phyloP scores from a whole-genome alignment of 106 monocot genomes.

The Dioscorea alata region DNA sequence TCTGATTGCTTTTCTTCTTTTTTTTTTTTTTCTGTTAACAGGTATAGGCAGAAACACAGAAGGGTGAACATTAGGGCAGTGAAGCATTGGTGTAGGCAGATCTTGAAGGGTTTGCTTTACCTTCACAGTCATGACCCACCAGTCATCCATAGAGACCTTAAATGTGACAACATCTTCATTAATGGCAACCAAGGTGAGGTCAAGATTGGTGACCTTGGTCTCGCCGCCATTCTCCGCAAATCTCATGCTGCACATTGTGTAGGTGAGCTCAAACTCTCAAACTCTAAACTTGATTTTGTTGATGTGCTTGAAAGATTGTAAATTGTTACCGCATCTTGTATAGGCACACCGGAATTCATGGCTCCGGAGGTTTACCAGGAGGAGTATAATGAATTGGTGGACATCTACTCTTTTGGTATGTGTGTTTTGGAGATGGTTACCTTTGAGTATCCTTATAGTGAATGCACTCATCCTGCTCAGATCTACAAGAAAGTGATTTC shows the following conservation, averaged over 20 bases:
- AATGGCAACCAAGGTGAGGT: conserved; percentile 95
- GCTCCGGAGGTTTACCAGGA: conserved; percentile 93
- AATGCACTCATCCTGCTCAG: conserved; percentile 86
- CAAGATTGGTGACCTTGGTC: conserved; percentile 96
- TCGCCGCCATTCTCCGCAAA: conserved; percentile 86
- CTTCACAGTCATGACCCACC: conserved; percentile 93
- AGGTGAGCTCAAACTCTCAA: conserved; percentile 29
- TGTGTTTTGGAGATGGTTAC: conserved; percentile 95
- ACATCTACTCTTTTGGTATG: conserved; percentile 97
- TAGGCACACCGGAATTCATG: conserved; percentile 99
- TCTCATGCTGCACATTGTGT: conserved; percentile 83
- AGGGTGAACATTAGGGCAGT: conserved; percentile 76
- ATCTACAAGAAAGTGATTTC: conserved; percentile 96
- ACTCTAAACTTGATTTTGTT: too few species aligned
- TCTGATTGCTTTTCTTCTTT: conserved; percentile 5
- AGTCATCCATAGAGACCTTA: conserved; percentile 89
- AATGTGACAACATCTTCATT: conserved; percentile 98
- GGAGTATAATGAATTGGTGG: conserved; percentile 92
- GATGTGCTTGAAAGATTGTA: too few species aligned
- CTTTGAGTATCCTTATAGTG: conserved; percentile 91
- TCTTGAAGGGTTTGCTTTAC: conserved; percentile 74
- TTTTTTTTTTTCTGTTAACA: conserved; percentile 1
- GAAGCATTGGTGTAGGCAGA: conserved; percentile 98
- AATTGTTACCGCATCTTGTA: too few species aligned
- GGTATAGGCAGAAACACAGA: conserved; percentile 83